Base-by-base conservation (phyloP, 768 basidiomycete species). In the Boletus fagicola region DNA sequence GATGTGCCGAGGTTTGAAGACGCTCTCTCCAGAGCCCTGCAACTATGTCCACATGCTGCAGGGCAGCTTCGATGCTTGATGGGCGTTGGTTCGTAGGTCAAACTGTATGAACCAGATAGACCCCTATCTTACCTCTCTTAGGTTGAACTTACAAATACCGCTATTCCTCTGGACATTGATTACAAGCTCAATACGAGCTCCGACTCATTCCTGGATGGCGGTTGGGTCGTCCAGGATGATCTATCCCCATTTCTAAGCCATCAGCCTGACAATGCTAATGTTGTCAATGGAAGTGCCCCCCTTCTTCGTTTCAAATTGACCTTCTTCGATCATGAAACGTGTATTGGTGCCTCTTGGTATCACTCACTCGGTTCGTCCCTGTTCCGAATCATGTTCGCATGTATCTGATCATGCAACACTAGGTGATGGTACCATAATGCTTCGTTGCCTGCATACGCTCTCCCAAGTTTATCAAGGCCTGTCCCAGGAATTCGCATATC, bases 281-380 rank as follows among this genome's bases (percentile, higher is more conserved):
- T 57, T 5, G 22, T 58, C 26, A 56, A 65, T 16, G 51, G 44
- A 2, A 22, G 8, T 26, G 43, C 48, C 9, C 51, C 63, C 18
- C 54, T 65, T 20, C 58, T 65, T 24, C 62, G 64, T 24, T 47
- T 69, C 31, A 72, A 71, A 44, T 13, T 72, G 20, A 62, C 60
- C 2, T 28, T 71, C 1, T 55, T 68, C 18, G 31, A 51, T 7
- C 16, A 43, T 1, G 60, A 68, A 35, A 71, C 67, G 2, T 58
- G 59, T 22, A 57, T 72, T 30, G 72, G 65, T 12, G 51, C 65
- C 7, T 65, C 69, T 3, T 72, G 71, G 72, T 53, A 71, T 43
- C 72, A 71, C 53, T 59, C 62, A 12, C 68, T 73, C 9, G 72
- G 72, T 69, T 52, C 5, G 51, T 45, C 18, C 10, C 12, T 50